A percentile compares a stretch with the other conserved stretches of the same genome.
Evolutionary conservation across 345 rosid genomes (phyloP).

Genomic region (Lepidium didymum): DNA sequence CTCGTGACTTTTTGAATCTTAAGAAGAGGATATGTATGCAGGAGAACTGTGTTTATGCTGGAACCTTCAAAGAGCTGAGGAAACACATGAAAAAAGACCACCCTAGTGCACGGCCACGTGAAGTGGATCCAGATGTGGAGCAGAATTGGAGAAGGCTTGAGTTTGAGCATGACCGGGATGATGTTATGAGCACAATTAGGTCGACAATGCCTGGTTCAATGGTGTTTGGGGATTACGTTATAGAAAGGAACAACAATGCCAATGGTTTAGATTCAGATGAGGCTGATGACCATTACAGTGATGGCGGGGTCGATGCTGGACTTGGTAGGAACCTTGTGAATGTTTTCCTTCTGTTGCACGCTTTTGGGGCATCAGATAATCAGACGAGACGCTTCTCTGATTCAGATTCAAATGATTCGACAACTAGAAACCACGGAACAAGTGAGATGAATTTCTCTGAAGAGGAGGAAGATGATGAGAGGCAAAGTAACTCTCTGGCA

Average conservation of each 20-base stretch:
- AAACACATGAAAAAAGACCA: conserved; percentile 81
- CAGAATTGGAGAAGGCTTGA: conserved; percentile 86
- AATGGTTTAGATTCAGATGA: conserved; percentile 45
- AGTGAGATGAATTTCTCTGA: conserved; percentile 36
- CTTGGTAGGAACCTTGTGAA: conserved; percentile 57
- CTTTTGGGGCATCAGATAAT: conserved; percentile 62
- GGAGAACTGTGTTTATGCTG: conserved; percentile 68
- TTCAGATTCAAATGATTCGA: conserved; percentile 31
- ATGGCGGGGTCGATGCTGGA: conserved; percentile 20
- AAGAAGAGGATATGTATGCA: conserved; percentile 93
- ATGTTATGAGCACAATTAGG: conserved; percentile 75
- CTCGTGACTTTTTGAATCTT: conserved; percentile 60
- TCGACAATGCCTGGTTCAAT: conserved; percentile 84
- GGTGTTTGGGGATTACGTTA: conserved; percentile 81
- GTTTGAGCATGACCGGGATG: conserved; percentile 60
- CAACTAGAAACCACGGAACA: conserved; percentile 1
- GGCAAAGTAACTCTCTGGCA: conserved; percentile 46
- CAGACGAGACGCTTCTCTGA: conserved; percentile 19
- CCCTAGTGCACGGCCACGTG: conserved; percentile 72
- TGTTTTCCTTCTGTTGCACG: conserved; percentile 63
- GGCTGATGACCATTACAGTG: conserved; percentile 28
- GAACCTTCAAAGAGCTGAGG: conserved; percentile 81
- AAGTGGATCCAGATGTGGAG: conserved; percentile 69
- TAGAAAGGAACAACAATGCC: conserved; percentile 44
- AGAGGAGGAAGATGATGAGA: conserved; percentile 37